These are phyloP conservation scores for Penicillium sclerotiorum DNA, from an alignment of 2,329 filamentous ascomycete species.

Conservation along the genomic window DNA sequence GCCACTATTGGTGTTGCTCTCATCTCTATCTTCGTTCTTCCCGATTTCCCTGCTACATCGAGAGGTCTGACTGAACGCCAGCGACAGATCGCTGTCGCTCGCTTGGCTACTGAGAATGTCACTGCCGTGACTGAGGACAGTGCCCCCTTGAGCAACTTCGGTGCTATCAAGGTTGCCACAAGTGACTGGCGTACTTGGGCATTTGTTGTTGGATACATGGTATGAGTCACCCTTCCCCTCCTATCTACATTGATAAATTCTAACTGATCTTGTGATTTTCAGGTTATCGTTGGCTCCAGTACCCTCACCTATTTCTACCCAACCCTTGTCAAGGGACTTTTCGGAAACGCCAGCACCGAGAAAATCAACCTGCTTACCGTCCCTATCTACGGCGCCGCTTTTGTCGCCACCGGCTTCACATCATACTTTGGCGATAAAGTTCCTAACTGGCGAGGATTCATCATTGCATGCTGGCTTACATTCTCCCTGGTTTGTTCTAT, in stretches of 20 bases:
- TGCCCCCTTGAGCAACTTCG: slow-evolving; percentile 16
- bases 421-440: slow-evolving; percentile 53
- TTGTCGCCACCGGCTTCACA: slow-evolving; percentile 52
- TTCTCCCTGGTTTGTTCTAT: slow-evolving; percentile 44
- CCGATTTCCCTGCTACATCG: slow-evolving; percentile 54
- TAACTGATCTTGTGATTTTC: neutral
- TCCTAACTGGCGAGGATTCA: slow-evolving; percentile 50
- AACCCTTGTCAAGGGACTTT: slow-evolving; percentile 29
- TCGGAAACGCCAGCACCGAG: slow-evolving; percentile 30
- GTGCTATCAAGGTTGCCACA: slow-evolving; percentile 21
- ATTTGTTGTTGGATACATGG: slow-evolving; percentile 48
- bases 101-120: slow-evolving; percentile 24
- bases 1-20: slow-evolving; percentile 51
- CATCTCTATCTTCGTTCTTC: slow-evolving; percentile 49
- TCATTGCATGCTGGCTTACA: slow-evolving; percentile 54
- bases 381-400: slow-evolving; percentile 58
- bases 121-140: slow-evolving; percentile 17
- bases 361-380: slow-evolving; percentile 35
- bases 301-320: slow-evolving; percentile 36
- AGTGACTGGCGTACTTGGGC: slow-evolving; percentile 43
- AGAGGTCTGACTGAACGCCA: slow-evolving; percentile 40
- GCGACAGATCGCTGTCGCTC: slow-evolving; percentile 25
- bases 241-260: neutral
- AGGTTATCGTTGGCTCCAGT: slow-evolving; percentile 42
- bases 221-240: neutral